Evolutionary conservation across 306 rosid species (phyloP), one percentile per base, ranked within the genome.

Genomic region (Castanea crenata): DNA sequence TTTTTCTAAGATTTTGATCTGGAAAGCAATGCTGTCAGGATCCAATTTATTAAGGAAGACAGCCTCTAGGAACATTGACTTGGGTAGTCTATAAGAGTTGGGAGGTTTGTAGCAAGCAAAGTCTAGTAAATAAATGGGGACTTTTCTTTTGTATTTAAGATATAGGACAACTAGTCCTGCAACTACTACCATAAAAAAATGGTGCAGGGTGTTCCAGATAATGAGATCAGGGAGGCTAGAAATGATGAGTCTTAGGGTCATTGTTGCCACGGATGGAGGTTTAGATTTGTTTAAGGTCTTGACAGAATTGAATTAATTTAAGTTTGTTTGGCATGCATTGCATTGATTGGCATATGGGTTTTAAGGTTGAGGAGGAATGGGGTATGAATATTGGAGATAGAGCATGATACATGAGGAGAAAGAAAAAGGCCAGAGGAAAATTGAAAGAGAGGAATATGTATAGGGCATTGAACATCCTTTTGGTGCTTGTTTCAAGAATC

Each of bases 1-100:
- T 73, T 86, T 87, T 70, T 86, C 82, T 31, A 79, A 61, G 87
- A 91, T 88, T 83, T 88, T 91, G 77, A 78, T 69, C 25, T 87
- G 88, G 54, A 88, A 91, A 62, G 81, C 77, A 74, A 84, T 69
- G 20, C 87, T 83, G 12, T 82, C 84, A 31, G 86, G 81, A 54
- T 86, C 92, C 75, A 80, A 56, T 12, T 69, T 65, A 2, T 75
- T 90, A 61, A 19, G 27, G 51, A 80, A n/a, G 18, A n/a, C 69
- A 32, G 64, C 76, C 78, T 89, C 92, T 75, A 82, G 74, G 69
- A 82, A 86, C 86, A 80, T 75, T 52, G 92, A 86, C 55, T 73
- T 64, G 13, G 92, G 76, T 35, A 86, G 55, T 71, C 90, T 79
- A 52, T 56, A 63, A 16, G 84, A 86, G 29, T 65, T 69, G 21